Percentiles rank a stretch among this genome's conserved stretches.
Conservation (phyloP, 2,329 filamentous ascomycete genomes). For the Penicillium sp. region DNA sequence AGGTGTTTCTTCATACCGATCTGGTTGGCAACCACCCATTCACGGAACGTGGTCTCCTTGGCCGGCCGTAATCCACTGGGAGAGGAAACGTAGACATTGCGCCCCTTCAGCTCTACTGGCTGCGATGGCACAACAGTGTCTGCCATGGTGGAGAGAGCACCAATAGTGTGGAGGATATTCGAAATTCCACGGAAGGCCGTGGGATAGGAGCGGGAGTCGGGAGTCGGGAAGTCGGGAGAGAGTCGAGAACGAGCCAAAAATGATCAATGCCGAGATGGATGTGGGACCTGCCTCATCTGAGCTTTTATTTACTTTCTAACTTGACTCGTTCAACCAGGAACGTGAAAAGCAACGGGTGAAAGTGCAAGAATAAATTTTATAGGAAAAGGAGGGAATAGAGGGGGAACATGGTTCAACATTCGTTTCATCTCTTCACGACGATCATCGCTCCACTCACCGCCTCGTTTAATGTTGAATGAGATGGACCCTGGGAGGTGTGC, state of each 20-base stretch:
- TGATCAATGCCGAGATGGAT: constrained; percentile 2
- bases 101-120: constrained; percentile 29
- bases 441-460: constrained; percentile 12
- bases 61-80: constrained; percentile 23
- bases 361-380: not conserved
- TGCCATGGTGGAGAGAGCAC: constrained; percentile 30
- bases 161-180: not conserved
- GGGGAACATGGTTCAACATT: constrained; percentile 17
- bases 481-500: not conserved
- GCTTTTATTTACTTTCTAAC: not conserved
- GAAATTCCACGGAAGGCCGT: not conserved
- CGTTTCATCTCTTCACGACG: constrained; percentile 17
- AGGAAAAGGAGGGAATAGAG: constrained; percentile 4
- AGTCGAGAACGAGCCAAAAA: constrained; percentile 1
- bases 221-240: not conserved
- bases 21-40: constrained; percentile 74
- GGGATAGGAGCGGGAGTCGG: not conserved
- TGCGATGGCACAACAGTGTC: constrained; percentile 28
- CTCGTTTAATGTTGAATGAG: constrained; percentile 6
- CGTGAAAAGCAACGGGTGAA: not conserved
- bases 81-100: constrained; percentile 43
- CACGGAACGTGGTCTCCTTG: constrained; percentile 43
- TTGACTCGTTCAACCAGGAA: constrained; percentile 10
- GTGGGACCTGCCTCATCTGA: constrained; percentile 9
- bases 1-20: constrained; percentile 59